A percentile compares a stretch with the other conserved stretches of the same genome.
These are phyloP conservation scores for Paramyrothecium sp. DNA, from an alignment of 2,329 filamentous ascomycete genomes.

Conservation along the genomic window DNA sequence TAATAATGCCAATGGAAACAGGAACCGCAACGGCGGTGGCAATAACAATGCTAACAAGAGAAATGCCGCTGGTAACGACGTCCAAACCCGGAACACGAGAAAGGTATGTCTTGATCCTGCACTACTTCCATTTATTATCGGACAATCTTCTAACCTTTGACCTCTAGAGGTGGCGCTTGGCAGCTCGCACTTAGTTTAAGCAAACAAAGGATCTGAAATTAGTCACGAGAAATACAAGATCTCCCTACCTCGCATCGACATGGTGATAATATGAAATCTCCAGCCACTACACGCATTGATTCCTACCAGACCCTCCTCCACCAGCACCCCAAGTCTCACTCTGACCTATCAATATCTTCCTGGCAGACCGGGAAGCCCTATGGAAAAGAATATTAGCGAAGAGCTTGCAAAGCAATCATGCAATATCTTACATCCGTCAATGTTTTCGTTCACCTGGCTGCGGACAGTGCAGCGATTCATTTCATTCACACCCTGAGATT, in stretches of 20 bases:
- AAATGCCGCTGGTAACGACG: background rate
- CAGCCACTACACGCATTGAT: too few species aligned
- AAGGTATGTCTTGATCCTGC: background rate
- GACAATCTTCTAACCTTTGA: too few species aligned
- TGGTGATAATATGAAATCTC: too few species aligned
- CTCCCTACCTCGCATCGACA: too few species aligned
- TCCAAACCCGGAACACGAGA: background rate
- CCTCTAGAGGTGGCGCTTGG: too few species aligned
- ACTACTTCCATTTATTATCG: too few species aligned
- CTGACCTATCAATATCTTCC: background rate
- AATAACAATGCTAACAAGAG: background rate
- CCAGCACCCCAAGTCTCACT: too few species aligned
- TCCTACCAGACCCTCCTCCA: too few species aligned
- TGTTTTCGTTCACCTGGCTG: background rate
- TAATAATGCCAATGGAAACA: constrained; percentile 1
- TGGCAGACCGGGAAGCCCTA: background rate
- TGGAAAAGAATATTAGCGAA: background rate
- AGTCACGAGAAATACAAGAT: too few species aligned
- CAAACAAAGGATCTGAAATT: too few species aligned
- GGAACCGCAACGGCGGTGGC: background rate
- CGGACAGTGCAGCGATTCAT: background rate
- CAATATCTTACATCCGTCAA: background rate
- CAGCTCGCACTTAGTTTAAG: too few species aligned
- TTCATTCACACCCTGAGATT: background rate
- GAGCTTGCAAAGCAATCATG: background rate